Percentiles rank a stretch among this genome's conserved stretches.
Evolutionary conservation across 495 filamentous ascomycete species (phyloP).

Genomic region (Xylaria flabelliformis): DNA sequence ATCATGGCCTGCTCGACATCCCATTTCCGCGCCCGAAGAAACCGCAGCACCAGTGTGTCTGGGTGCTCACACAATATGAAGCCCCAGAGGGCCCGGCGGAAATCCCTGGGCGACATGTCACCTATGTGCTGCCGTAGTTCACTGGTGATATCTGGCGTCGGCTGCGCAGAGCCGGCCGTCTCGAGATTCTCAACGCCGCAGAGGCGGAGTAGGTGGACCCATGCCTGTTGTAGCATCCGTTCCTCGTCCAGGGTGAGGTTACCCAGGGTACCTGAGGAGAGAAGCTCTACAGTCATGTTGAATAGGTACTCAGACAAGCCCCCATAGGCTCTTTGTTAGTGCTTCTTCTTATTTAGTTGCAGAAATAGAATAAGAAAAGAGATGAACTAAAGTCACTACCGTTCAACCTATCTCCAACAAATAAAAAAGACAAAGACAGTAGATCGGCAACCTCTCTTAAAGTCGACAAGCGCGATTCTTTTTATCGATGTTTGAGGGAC

Average conservation of each 20-base stretch:
- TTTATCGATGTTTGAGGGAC: background rate
- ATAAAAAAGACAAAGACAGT: background rate
- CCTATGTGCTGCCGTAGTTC: background rate
- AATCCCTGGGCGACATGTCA: conserved; percentile 1
- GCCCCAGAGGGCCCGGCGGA: conserved; percentile 24
- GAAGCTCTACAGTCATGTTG: conserved; percentile 14
- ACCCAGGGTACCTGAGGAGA: conserved; percentile 24
- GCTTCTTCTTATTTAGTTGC: background rate
- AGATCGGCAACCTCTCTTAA: background rate
- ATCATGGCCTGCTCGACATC: conserved; percentile 9
- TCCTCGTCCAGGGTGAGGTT: conserved; percentile 30
- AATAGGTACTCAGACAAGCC: background rate
- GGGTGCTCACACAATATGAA: conserved; percentile 23
- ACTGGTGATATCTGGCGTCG: conserved; percentile 3
- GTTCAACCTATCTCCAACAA: background rate
- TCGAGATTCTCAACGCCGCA: conserved; percentile 23
- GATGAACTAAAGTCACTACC: background rate
- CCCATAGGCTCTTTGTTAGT: background rate
- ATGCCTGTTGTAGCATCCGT: conserved; percentile 32
- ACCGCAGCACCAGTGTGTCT: conserved; percentile 19
- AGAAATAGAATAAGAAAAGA: too few species aligned
- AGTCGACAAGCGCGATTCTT: background rate
- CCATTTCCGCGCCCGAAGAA: conserved; percentile 27
- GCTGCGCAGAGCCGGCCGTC: background rate
- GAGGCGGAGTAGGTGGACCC: conserved; percentile 36